Evolutionary conservation across 2,329 filamentous ascomycete species (phyloP).

Genomic region (Claviceps sorghi): DNA sequence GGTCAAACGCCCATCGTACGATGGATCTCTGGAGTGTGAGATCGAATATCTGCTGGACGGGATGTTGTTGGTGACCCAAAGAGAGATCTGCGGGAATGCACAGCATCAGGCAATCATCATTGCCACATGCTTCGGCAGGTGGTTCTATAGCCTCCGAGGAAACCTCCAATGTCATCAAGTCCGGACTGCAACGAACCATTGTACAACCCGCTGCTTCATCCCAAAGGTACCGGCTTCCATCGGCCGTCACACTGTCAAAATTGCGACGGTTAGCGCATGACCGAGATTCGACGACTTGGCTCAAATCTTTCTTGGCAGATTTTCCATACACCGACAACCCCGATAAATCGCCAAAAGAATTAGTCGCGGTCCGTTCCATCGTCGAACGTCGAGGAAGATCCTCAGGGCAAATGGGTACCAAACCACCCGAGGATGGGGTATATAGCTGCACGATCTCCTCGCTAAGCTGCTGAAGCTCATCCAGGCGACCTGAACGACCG

Average conservation of each 20-base stretch:
- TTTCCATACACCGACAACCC: background rate
- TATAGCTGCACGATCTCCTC: conserved; percentile 29
- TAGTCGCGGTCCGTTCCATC: background rate
- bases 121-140: background rate
- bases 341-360: background rate
- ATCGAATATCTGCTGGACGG: conserved; percentile 32
- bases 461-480: conserved; percentile 30
- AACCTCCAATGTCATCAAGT: background rate
- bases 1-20: conserved; percentile 31
- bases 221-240: background rate
- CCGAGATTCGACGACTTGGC: background rate
- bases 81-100: conserved; percentile 27
- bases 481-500: conserved; percentile 27
- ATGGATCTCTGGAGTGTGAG: conserved; percentile 23
- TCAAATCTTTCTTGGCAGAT: background rate
- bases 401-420: conserved; percentile 28
- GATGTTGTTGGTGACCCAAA: conserved; percentile 27
- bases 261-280: background rate
- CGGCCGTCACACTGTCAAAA: background rate
- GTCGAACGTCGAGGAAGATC: conserved; percentile 23
- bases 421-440: conserved; percentile 13
- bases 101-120: conserved; percentile 3
- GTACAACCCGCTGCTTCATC: background rate
- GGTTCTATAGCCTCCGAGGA: background rate
- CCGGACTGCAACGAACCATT: background rate